Conservation (phyloP, 768 basidiomycete genomes). For the Rhizopogon sp. region DNA sequence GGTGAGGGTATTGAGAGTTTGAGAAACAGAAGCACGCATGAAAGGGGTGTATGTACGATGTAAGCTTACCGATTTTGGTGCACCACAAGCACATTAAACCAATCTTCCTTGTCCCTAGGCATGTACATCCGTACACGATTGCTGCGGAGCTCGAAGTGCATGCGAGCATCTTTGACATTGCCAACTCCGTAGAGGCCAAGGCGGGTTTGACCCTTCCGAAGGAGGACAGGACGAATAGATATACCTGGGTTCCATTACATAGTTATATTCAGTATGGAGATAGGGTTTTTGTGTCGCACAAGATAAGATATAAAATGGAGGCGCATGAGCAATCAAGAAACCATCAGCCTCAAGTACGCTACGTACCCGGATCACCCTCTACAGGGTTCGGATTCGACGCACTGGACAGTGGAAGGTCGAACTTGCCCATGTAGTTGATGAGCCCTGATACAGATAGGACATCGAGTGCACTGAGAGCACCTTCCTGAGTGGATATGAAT, state of each 20-base stretch:
- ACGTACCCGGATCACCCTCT: neutral
- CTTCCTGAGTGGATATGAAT: slow-evolving; percentile 54
- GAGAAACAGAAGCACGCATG: neutral
- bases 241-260: slow-evolving; percentile 57
- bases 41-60: neutral
- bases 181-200: slow-evolving; percentile 96
- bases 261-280: slow-evolving; percentile 26
- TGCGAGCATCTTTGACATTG: slow-evolving; percentile 92
- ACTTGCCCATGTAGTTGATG: slow-evolving; percentile 96
- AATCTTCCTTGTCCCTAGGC: slow-evolving; percentile 84
- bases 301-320: neutral
- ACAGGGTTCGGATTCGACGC: slow-evolving; percentile 25
- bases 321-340: neutral
- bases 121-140: slow-evolving; percentile 96
- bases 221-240: slow-evolving; percentile 82
- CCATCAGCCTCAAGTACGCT: neutral
- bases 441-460: slow-evolving; percentile 91
- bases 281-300: neutral
- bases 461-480: slow-evolving; percentile 93
- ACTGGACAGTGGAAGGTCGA: slow-evolving; percentile 78
- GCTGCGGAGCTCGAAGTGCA: slow-evolving; percentile 93
- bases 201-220: slow-evolving; percentile 80
- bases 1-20: neutral
- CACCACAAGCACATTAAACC: slow-evolving; percentile 92
- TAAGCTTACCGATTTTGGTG: slow-evolving; percentile 86